Conservation (phyloP, 345 rosid genomes). For the Cochlearia excelsa region DNA sequence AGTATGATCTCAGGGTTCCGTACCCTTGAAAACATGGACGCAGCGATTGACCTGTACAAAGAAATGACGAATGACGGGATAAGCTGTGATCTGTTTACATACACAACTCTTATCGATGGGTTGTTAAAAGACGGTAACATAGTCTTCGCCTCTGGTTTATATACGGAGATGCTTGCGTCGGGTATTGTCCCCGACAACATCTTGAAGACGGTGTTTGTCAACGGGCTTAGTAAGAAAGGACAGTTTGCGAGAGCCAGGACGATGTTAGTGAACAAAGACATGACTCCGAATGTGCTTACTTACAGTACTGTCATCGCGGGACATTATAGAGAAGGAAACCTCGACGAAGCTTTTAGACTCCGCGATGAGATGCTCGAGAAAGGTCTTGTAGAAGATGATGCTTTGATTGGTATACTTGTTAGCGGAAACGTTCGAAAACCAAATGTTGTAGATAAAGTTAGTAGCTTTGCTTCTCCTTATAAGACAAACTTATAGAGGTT, state of each 20-base stretch:
- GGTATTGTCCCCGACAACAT: constrained; percentile 57
- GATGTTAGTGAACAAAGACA: constrained; percentile 40
- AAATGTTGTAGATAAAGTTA: constrained; percentile 12
- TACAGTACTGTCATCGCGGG: constrained; percentile 63
- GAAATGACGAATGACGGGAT: constrained; percentile 52
- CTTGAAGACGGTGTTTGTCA: constrained; percentile 48
- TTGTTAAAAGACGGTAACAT: constrained; percentile 56
- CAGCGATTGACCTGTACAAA: constrained; percentile 30
- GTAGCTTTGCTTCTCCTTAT: neutral
- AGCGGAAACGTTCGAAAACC: constrained; percentile 38
- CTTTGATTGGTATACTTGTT: constrained; percentile 54
- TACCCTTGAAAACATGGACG: constrained; percentile 20
- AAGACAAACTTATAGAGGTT: too few relatives aligned
- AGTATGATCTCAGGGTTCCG: constrained; percentile 53
- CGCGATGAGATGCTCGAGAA: constrained; percentile 75
- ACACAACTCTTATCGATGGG: constrained; percentile 75
- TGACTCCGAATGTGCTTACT: constrained; percentile 50
- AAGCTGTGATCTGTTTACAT: constrained; percentile 55
- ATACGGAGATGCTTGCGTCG: constrained; percentile 56
- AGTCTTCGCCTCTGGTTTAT: constrained; percentile 51
- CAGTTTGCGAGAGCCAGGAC: constrained; percentile 57
- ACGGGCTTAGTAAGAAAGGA: constrained; percentile 57
- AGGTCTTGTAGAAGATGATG: constrained; percentile 61
- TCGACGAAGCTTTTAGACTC: constrained; percentile 61
- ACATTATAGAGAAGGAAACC: constrained; percentile 58